phyloP scores from a whole-genome alignment of 78 protist genomes.

The Blattamonas nauphoetae region DNA sequence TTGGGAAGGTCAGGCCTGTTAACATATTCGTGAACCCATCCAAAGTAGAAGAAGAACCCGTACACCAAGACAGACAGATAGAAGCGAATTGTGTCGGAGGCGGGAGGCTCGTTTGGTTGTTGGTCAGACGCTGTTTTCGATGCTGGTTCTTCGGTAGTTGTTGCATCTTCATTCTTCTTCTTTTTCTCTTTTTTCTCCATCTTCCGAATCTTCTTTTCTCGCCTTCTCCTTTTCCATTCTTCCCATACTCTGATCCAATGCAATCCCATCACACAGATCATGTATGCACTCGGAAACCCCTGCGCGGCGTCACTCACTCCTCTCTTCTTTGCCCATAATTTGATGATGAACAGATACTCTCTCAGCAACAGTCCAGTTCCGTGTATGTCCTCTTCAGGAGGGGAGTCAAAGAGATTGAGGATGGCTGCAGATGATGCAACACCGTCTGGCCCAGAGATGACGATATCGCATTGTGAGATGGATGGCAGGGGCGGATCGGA shows the following conservation, averaged over 20 bases:
- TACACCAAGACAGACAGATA: not conserved
- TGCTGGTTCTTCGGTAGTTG: not conserved
- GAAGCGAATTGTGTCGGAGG: too few relatives aligned
- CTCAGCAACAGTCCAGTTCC: not conserved
- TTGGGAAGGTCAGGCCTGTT: too few relatives aligned
- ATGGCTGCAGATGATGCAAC: not conserved
- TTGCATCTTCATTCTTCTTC: not conserved
- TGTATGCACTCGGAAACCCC: not conserved
- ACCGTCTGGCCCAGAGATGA: not conserved
- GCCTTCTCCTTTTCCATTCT: not conserved
- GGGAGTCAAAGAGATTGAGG: not conserved
- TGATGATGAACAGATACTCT: not conserved
- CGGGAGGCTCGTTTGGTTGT: not conserved
- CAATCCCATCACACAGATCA: not conserved
- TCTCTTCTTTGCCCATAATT: not conserved
- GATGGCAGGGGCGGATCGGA: not conserved
- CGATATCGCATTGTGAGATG: not conserved
- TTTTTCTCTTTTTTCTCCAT: not conserved
- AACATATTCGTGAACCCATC: not conserved
- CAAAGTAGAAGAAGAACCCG: not conserved
- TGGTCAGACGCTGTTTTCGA: not conserved
- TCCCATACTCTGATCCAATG: not conserved
- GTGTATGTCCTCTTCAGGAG: not conserved
- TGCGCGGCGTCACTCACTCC: not conserved
- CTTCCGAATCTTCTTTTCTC: not conserved